Evolutionary conservation across 2,329 filamentous ascomycete genomes (phyloP), one percentile per base, ranked within the genome.

Genomic region (Alternaria infectoria): DNA sequence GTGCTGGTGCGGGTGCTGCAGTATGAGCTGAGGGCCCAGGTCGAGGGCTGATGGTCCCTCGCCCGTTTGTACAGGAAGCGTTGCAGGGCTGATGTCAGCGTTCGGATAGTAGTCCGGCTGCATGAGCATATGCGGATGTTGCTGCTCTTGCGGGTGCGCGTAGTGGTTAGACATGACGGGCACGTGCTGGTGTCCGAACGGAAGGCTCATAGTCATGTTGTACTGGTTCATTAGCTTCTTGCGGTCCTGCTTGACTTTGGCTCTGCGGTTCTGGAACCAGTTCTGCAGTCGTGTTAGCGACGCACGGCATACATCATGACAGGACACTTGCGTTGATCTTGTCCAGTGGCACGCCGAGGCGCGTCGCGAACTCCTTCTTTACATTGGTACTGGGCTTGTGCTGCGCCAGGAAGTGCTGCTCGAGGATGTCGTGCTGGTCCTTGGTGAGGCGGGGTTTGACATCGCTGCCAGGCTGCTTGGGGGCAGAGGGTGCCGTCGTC

Each of bases 191-290:
- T 64, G 65, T 9, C 69, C 67, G 36, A 75, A 77, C n/a, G 65
- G 56, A 61, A 77, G 69, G 64, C 71, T 69, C 67, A 78, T 71
- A 32, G 69, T 67, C 78, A 79, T 79, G 69, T 76, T 77, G 64
- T 73, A 71, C 68, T 78, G 76, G 62, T 79, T 80, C 52, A 75
- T 59, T 58, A 79, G 74, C 72, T 85, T 86, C 77, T 85, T 85
- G 54, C 79, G 74, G 71, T 86, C 84, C 67, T 86, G 84, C 77
- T 85, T 86, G 49, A 84, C 82, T 67, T 85, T 86, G 57, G 84
- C 84, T 64, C 84, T 73, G 52, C 84, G 82, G 69, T 86, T 86
- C 72, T 86, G 84, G 68, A 86, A 86, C 84, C 84, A 86, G 69
- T 86, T 86, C 83, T 85, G 67, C 59, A 17, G 32, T 26, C 36